Evolutionary conservation across 208 protist genomes (phyloP).

Genomic region (Porcisia deanei): DNA sequence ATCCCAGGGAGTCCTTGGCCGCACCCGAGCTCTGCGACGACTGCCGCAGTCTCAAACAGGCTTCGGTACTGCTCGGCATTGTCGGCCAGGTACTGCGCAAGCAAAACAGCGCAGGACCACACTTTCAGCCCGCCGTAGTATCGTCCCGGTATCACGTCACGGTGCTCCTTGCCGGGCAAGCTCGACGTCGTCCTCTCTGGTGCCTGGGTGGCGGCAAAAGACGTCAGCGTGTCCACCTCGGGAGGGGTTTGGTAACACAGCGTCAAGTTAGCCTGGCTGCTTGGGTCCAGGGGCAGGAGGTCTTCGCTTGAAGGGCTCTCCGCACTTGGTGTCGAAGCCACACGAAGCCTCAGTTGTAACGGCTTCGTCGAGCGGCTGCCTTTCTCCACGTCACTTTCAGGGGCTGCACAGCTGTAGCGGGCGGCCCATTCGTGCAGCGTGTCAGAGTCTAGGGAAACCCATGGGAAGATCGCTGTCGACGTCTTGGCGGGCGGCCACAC

Average conservation of each 20-base stretch:
- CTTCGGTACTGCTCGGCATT: conserved; percentile 36
- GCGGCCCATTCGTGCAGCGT: conserved; percentile 16
- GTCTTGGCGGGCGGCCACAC: conserved; percentile 18
- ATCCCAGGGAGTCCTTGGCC: conserved; percentile 79
- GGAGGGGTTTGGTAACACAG: conserved; percentile 55
- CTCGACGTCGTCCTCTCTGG: background rate
- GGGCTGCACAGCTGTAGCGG: conserved; percentile 4
- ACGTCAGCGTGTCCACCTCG: conserved; percentile 39
- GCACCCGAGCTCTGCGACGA: conserved; percentile 81
- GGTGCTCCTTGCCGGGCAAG: conserved; percentile 24
- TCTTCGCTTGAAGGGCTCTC: background rate
- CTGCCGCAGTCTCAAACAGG: conserved; percentile 5
- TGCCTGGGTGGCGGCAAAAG: conserved; percentile 6
- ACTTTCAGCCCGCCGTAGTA: conserved; percentile 92
- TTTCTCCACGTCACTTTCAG: background rate
- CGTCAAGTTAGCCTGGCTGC: background rate
- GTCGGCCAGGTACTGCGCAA: conserved; percentile 52
- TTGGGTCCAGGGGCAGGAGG: background rate
- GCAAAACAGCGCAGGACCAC: conserved; percentile 84
- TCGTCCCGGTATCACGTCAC: conserved; percentile 82
- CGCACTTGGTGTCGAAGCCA: background rate
- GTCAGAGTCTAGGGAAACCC: conserved; percentile 12
- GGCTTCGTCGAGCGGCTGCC: conserved; percentile 8
- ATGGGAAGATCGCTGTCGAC: conserved; percentile 27
- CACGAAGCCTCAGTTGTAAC: conserved; percentile 12